Base-by-base conservation (phyloP, 2,329 filamentous ascomycete genomes). In the Tolypocladium inflatum region DNA sequence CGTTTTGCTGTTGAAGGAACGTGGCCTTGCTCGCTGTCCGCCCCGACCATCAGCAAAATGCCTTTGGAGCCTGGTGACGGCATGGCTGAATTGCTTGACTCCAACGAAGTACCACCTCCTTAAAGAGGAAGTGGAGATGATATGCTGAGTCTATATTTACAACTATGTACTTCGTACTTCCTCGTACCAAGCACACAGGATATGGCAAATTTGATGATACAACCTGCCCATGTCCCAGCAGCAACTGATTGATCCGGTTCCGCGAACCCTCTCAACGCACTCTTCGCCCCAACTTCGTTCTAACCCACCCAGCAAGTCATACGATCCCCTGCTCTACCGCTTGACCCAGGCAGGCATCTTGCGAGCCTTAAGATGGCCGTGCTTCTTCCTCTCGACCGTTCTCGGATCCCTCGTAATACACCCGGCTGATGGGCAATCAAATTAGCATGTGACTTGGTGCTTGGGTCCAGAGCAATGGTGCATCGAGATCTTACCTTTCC, bases 291-390 rank as follows among this genome's bases (percentile, higher is more conserved):
- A n/a, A n/a, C 17, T 33, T 19, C 10, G 48, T 3, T 13, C 10
- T 50, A n/a, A 11, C 10, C 9, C 26, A n/a, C 17, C 33, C 8
- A 19, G 13, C 30, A 35, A 52, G 48, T n/a, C n/a, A 19, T 10
- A 37, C 37, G 30, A 48, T 19, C 19, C 30, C 55, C 21, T 35
- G n/a, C 41, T 48, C 56, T 80, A 85, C 77, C 82, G 77, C 85
- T 97, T 97, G 81, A 97, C 92, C 94, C 95, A 99, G 67, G 94
- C 84, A 60, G 93, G 93, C 85, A 89, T 95, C 86, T 99, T 99
- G 76, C 94, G 89, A 59, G 94, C 93, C 83, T 99, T 99, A 77
- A 96, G 76, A 70, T 91, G 90, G 66, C 94, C 95, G 58, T 91
- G 85, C 84, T 99, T 97, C 87, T 99, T 99, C 73, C 94, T 93